phyloP scores from a whole-genome alignment of 495 filamentous ascomycete genomes.

The Neurospora hispaniola region DNA sequence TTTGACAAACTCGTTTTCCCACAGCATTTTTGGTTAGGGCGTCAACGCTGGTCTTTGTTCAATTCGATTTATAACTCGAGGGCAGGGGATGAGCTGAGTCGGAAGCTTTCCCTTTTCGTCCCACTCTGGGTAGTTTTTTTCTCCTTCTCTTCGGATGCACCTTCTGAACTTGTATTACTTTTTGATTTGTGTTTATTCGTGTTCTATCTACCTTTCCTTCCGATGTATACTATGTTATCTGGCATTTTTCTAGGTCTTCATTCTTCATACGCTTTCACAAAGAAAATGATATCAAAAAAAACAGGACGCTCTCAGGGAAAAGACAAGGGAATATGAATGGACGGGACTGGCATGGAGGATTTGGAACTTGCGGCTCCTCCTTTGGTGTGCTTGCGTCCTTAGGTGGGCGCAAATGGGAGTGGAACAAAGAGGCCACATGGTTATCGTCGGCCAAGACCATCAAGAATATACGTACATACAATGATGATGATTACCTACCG shows the following conservation, averaged over 20 bases:
- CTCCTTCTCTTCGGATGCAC: neutral
- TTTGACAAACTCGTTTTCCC: neutral
- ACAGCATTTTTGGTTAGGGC: slow-evolving; percentile 3
- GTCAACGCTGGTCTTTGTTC: neutral
- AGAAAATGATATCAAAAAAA: neutral
- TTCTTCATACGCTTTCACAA: neutral
- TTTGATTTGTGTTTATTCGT: slow-evolving; percentile 1
- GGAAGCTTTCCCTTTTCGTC: neutral
- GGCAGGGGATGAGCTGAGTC: neutral
- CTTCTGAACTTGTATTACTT: slow-evolving; percentile 2
- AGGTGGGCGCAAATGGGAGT: neutral
- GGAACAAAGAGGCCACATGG: neutral
- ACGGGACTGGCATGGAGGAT: neutral
- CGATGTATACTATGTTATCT: slow-evolving; percentile 4
- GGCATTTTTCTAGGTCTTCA: neutral
- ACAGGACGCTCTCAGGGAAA: neutral
- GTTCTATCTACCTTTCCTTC: neutral
- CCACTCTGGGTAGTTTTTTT: neutral
- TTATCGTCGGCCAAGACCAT: neutral
- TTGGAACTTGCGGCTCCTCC: neutral
- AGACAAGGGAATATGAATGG: neutral
- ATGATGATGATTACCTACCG: neutral
- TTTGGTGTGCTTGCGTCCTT: neutral
- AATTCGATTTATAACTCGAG: neutral
- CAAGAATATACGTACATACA: neutral